phyloP scores from a whole-genome alignment of 2,329 filamentous ascomycete genomes.

The Calonectria montana region DNA sequence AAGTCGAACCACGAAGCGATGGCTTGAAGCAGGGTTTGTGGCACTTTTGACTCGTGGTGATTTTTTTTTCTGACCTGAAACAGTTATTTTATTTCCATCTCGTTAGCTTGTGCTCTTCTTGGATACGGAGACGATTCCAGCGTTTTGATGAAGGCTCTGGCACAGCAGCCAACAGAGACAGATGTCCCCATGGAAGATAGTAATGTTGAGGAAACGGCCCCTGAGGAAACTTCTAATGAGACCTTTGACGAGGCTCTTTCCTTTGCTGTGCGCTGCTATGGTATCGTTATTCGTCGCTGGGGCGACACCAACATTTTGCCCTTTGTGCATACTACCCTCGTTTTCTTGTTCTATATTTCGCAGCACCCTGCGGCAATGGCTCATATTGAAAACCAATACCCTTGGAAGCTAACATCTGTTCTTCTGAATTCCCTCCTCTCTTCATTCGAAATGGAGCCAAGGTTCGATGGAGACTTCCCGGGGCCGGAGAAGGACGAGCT shows the following conservation, averaged over 20 bases:
- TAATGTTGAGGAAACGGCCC: slow-evolving; percentile 37
- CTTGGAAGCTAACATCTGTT: slow-evolving; percentile 61
- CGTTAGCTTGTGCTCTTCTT: slow-evolving; percentile 46
- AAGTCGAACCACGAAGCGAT: slow-evolving; percentile 58
- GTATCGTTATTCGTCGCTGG: slow-evolving; percentile 61
- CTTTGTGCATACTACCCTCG: slow-evolving; percentile 71
- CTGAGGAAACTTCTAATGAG: slow-evolving; percentile 37
- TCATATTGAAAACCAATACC: slow-evolving; percentile 57
- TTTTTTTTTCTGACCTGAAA: too few relatives aligned
- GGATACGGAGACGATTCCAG: slow-evolving; percentile 56
- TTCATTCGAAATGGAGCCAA: slow-evolving; percentile 41
- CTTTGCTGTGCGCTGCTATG: slow-evolving; percentile 58
- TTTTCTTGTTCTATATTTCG: slow-evolving; percentile 65
- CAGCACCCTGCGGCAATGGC: slow-evolving; percentile 54
- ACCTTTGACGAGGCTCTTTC: slow-evolving; percentile 50
- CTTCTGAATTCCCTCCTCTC: slow-evolving; percentile 52
- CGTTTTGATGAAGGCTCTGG: slow-evolving; percentile 55
- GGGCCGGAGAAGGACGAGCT: slow-evolving; percentile 54
- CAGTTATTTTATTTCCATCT: slow-evolving; percentile 43
- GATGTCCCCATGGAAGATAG: slow-evolving; percentile 39
- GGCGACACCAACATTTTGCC: slow-evolving; percentile 70
- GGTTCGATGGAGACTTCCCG: slow-evolving; percentile 61
- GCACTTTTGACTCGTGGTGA: not conserved
- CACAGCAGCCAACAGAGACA: slow-evolving; percentile 42
- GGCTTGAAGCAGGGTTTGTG: slow-evolving; percentile 60